Conservation (phyloP, 805 yeast species). For the Saccharomycopsis sp. region DNA sequence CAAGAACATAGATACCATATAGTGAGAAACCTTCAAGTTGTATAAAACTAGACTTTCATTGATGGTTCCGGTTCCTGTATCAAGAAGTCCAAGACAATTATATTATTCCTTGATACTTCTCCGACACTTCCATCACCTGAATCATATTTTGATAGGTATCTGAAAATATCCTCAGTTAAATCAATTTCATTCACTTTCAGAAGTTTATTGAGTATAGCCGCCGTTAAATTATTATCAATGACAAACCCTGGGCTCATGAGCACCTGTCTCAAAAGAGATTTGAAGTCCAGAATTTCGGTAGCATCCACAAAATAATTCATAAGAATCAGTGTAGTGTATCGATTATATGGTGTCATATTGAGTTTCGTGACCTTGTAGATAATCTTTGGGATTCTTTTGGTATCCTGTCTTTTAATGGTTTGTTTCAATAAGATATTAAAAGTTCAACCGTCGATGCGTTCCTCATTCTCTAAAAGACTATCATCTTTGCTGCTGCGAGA, state of each 20-base stretch:
- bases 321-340: background rate
- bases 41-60: background rate
- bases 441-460: background rate
- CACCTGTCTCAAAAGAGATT: background rate
- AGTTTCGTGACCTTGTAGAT: background rate
- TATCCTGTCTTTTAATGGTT: background rate
- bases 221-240: background rate
- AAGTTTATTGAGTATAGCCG: background rate
- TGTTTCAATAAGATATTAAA: conserved; percentile 3
- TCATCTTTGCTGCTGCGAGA: background rate
- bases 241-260: background rate
- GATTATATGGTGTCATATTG: background rate
- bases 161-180: background rate
- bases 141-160: background rate
- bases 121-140: background rate
- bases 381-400: background rate
- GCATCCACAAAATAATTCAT: conserved; percentile 1
- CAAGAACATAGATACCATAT: background rate
- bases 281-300: background rate
- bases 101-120: background rate
- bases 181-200: background rate
- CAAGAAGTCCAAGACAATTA: background rate
- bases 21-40: background rate
- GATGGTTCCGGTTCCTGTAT: background rate
- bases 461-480: background rate